Evolutionary conservation across 2,329 filamentous ascomycete genomes (phyloP), one percentile per base, ranked within the genome.

Genomic region (Thelonectria olida): DNA sequence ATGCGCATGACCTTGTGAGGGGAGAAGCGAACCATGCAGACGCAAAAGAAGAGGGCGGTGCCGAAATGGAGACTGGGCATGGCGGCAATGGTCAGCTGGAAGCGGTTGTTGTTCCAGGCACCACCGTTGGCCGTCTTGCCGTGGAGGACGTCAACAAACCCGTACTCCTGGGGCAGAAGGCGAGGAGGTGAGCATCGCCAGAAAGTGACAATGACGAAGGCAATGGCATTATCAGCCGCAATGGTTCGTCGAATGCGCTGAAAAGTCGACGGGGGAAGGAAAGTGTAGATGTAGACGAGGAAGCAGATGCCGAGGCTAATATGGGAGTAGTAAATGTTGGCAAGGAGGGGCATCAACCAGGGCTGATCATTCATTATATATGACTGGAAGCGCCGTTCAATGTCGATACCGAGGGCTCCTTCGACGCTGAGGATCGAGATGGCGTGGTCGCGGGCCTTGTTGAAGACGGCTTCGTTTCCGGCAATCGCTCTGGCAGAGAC

Each of bases 1-100:
- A 71, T 5, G 0, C 78, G 65, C 10, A 82, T 61, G 9, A 71
- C 54, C 8, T 69, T 65, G 58, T 83, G 80, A 1, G 79, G 80
- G 9, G 79, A 79, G 65, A 78, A 82, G 7, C 68, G 75, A 10
- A 72, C 66, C 23, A 78, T 57, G 22, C 68, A 76, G 6, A 76
- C 68, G 2, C 74, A 75, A 12, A 80, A 68, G 56, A 78, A 78
- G 2, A 77, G 66, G 0, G 77, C 68, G 0, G 76, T 80, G 27
- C 81, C 81, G 61, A 82, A 83, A 63, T 83, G 81, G 13, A 84
- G 67, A 17, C 78, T 81, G 2, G 81, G 81, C 81, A 83, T 84
- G 23, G 81, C 81, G 0, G 81, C 81, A 59, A 82, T 81, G 7
- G 79, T 82, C 10, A 83, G 68, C 64, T 81, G 79, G 57, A 80